phyloP scores from a whole-genome alignment of 2,329 filamentous ascomycete genomes.

The Aspergillus fumigatiaffinis region DNA sequence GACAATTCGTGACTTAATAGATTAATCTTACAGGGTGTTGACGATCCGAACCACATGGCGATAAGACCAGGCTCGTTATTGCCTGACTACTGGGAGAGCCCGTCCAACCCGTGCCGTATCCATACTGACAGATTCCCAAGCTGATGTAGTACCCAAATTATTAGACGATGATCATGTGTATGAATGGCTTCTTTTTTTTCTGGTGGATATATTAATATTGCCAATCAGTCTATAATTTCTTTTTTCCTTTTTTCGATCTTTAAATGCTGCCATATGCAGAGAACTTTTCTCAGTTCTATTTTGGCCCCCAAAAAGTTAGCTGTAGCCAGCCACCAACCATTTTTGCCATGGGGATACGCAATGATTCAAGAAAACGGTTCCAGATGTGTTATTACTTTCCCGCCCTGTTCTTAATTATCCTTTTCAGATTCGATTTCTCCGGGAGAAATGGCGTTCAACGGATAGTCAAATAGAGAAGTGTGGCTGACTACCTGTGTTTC shows the following conservation, averaged over 20 bases:
- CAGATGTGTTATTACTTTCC: neutral
- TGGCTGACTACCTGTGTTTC: neutral
- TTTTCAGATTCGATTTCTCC: neutral
- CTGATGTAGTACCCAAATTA: neutral
- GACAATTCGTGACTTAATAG: neutral
- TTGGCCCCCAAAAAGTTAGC: conserved; percentile 15
- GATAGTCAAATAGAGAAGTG: neutral
- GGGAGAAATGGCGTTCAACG: neutral
- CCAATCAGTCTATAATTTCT: neutral
- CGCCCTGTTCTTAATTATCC: neutral
- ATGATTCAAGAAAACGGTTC: neutral
- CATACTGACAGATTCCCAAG: neutral
- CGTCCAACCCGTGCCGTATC: neutral
- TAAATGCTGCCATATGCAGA: neutral
- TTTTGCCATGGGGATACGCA: neutral
- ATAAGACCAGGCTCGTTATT: conserved; percentile 8
- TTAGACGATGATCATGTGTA: neutral
- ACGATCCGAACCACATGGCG: conserved; percentile 21
- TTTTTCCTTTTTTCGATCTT: neutral
- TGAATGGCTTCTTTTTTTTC: neutral
- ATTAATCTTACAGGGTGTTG: conserved; percentile 2
- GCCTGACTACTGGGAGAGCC: neutral
- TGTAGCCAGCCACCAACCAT: conserved; percentile 11
- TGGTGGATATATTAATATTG: neutral
- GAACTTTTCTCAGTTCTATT: conserved; percentile 1